These are phyloP conservation scores for Thermoascus crustaceus DNA, from an alignment of 2,329 filamentous ascomycete species.

Conservation along the genomic window DNA sequence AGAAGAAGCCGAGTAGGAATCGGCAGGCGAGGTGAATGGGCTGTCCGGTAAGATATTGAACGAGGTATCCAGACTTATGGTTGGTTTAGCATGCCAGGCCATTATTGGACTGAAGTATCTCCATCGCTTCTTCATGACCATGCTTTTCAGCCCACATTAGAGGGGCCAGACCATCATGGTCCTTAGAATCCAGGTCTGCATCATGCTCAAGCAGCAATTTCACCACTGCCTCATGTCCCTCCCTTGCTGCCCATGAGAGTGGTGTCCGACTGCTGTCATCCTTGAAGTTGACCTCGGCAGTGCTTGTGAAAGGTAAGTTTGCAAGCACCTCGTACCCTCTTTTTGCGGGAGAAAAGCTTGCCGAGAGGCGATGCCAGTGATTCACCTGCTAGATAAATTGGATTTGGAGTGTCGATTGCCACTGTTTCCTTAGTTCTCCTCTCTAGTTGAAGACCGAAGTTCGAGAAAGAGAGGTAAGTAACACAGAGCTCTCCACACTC, in stretches of 20 bases:
- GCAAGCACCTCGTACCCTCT: not conserved
- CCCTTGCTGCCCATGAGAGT: slow-evolving; percentile 7
- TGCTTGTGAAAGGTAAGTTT: not conserved
- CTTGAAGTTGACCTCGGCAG: not conserved
- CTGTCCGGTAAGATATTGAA: no score
- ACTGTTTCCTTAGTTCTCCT: slow-evolving; percentile 3
- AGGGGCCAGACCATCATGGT: slow-evolving; percentile 1
- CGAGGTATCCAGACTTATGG: no score
- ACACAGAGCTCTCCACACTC: slow-evolving; percentile 16
- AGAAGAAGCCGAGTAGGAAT: no score
- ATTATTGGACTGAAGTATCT: no score
- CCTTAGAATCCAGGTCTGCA: not conserved
- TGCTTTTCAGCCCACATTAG: not conserved
- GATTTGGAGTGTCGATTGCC: slow-evolving; percentile 1
- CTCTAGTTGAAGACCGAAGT: slow-evolving; percentile 12
- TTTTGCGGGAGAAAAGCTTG: slow-evolving; percentile 2
- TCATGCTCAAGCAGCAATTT: slow-evolving; percentile 3
- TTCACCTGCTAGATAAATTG: slow-evolving; percentile 2
- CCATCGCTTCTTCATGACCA: not conserved
- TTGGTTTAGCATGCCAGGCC: no score
- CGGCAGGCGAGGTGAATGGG: no score
- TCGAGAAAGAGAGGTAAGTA: slow-evolving; percentile 14
- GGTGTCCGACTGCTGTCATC: slow-evolving; percentile 8
- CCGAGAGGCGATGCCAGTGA: not conserved
- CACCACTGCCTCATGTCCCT: slow-evolving; percentile 8